These are phyloP conservation scores for Colletotrichum tanaceti DNA, from an alignment of 2,329 filamentous ascomycete genomes.

Conservation along the genomic window DNA sequence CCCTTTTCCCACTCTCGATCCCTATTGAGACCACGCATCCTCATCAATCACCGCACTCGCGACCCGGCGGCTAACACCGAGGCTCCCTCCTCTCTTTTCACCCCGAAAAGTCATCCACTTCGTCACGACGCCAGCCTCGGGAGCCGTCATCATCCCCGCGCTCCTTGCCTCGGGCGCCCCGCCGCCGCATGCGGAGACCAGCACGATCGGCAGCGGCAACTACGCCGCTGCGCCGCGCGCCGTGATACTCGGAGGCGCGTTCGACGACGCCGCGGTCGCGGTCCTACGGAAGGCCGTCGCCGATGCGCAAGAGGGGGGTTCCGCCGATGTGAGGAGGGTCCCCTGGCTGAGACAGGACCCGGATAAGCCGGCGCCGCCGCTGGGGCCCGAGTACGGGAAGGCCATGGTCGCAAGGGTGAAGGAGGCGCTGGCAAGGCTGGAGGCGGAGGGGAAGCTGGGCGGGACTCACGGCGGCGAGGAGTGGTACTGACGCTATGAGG, in stretches of 20 bases:
- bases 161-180: conserved; percentile 24
- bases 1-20: not conserved
- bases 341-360: conserved; percentile 45
- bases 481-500: conserved; percentile 36
- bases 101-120: conserved; percentile 37
- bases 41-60: not conserved
- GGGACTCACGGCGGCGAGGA: conserved; percentile 40
- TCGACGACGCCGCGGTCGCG: conserved; percentile 28
- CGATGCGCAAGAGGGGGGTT: not conserved
- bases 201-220: conserved; percentile 39
- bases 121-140: conserved; percentile 31
- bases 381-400: conserved; percentile 46
- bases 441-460: conserved; percentile 43
- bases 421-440: conserved; percentile 42
- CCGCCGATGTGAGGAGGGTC: conserved; percentile 21
- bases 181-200: conserved; percentile 38
- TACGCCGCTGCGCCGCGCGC: conserved; percentile 29
- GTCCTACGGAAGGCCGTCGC: conserved; percentile 22
- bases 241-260: conserved; percentile 37
- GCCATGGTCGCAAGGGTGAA: conserved; percentile 44
- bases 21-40: not conserved
- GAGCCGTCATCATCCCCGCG: conserved; percentile 38
- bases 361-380: conserved; percentile 42
- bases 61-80: not conserved
- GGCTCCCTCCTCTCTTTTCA: no score